phyloP scores from a whole-genome alignment of 345 rosid species.

The Acer yangbiense region DNA sequence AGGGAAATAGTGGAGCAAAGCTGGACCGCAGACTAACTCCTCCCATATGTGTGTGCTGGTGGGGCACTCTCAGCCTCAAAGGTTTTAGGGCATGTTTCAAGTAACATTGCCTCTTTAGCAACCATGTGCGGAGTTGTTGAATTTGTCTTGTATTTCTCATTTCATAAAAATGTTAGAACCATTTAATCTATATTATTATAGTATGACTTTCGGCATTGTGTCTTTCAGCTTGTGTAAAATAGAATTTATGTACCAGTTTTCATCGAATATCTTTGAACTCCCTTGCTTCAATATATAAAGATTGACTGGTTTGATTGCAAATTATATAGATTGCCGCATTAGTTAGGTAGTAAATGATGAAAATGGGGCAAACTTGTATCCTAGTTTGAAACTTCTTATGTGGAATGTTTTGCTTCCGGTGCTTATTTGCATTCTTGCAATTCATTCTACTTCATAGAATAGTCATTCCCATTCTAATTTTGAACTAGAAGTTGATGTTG shows the following conservation, averaged over 20 bases:
- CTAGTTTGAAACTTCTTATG: neutral
- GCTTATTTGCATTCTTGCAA: too few relatives aligned
- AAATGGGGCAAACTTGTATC: neutral
- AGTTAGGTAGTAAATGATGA: neutral
- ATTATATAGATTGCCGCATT: neutral
- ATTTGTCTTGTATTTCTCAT: slow-evolving; percentile 8
- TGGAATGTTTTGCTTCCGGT: too few relatives aligned
- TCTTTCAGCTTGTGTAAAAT: slow-evolving; percentile 29
- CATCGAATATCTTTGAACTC: slow-evolving; percentile 15
- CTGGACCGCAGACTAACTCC: slow-evolving; percentile 64
- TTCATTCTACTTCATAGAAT: too few relatives aligned
- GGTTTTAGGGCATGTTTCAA: slow-evolving; percentile 15
- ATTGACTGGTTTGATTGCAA: slow-evolving; percentile 4
- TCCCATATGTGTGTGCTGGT: neutral
- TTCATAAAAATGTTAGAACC: slow-evolving; percentile 15
- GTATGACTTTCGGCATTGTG: slow-evolving; percentile 7
- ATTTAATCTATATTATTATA: slow-evolving; percentile 16
- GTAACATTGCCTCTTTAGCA: slow-evolving; percentile 6
- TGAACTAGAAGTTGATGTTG: too few relatives aligned
- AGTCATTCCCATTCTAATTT: too few relatives aligned
- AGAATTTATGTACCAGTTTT: slow-evolving; percentile 19
- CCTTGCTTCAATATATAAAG: slow-evolving; percentile 7
- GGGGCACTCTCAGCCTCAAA: slow-evolving; percentile 1
- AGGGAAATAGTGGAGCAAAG: slow-evolving; percentile 72
- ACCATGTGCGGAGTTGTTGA: neutral